Base-by-base conservation (phyloP, 495 filamentous ascomycete species). In the Penicillium angulare region DNA sequence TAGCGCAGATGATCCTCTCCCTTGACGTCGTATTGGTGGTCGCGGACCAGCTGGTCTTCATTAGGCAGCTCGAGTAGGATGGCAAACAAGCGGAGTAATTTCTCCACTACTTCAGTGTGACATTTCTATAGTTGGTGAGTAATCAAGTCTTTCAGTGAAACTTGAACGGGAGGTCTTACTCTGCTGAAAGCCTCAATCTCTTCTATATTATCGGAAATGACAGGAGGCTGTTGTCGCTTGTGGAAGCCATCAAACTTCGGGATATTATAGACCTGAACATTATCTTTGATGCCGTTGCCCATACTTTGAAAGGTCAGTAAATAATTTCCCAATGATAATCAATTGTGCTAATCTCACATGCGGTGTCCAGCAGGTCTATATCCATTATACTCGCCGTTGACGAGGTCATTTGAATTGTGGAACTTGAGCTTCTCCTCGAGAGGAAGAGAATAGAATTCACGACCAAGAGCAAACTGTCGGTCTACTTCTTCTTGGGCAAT, bases 361-460 rank as follows among this genome's bases (percentile, higher is more conserved):
- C 71, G 64, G 41, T 71, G 68, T 5, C 74, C 74, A 17, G 73
- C 67, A 3, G 75, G 77, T 40, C 71, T 59, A 42, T 78, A 72
- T 47, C 52, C 73, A 50, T 76, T 74, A 50, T 77, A 69, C 40
- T 66, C 64, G n/a, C 68, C 68, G 0, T 49, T 41, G 5, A 48
- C 64, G 3, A 72, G 63, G 38, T 72, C 66, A 32, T 49, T 32
- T 10, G 53, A 33, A 41, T 53, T 68, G 48, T 69, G 66, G 50
- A 78, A 82, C 57, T 76, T 72, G 24, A 73, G 66, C 47, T 83
- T 83, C 58, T 82, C 80, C 22, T 81, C 77, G 10, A 75, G 58
- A 0, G 79, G 79, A 0, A 86, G 72, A 5, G 69, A 60, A 62
- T 82, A 80, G 56, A 82, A 75, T 20, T 74, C 73, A 40, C 75